These are phyloP conservation scores for Suillus tomentosus DNA, from an alignment of 768 basidiomycete genomes.

Conservation along the genomic window DNA sequence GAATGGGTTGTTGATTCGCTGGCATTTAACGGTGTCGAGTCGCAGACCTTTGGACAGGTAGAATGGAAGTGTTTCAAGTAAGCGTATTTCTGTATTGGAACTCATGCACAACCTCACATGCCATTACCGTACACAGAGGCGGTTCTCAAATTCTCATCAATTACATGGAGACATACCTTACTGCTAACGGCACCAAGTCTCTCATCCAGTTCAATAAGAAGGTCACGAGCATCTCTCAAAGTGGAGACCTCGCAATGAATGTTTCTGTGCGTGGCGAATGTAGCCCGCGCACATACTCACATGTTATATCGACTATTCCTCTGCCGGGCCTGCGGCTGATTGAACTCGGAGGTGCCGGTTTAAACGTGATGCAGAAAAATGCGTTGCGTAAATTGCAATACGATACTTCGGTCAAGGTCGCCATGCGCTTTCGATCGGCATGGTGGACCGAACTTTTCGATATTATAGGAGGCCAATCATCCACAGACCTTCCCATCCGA, in stretches of 20 bases:
- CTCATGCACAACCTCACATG: not conserved
- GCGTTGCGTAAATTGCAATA: too few relatives aligned
- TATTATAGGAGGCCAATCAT: constrained; percentile 43
- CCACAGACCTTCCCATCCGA: constrained; percentile 43
- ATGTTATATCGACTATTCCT: constrained; percentile 34
- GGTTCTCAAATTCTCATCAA: constrained; percentile 27
- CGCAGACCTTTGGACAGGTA: constrained; percentile 6
- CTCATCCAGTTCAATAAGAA: constrained; percentile 19
- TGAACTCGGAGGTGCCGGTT: too few relatives aligned
- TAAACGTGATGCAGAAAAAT: too few relatives aligned
- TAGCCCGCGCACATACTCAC: constrained; percentile 29
- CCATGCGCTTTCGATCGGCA: constrained; percentile 40
- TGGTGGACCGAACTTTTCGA: constrained; percentile 44
- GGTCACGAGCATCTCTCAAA: constrained; percentile 19
- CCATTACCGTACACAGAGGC: constrained; percentile 17
- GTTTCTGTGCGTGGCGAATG: constrained; percentile 16
- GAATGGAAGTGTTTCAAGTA: constrained; percentile 34
- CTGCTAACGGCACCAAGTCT: constrained; percentile 6
- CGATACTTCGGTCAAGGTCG: constrained; percentile 42
- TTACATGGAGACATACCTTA: constrained; percentile 23
- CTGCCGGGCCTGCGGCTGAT: too few relatives aligned
- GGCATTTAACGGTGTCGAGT: constrained; percentile 21
- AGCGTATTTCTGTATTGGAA: constrained; percentile 11
- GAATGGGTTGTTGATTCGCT: constrained; percentile 35
- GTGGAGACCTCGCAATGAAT: not conserved